Evolutionary conservation across 2,329 filamentous ascomycete species (phyloP).

Genomic region (Penicillium sp.): DNA sequence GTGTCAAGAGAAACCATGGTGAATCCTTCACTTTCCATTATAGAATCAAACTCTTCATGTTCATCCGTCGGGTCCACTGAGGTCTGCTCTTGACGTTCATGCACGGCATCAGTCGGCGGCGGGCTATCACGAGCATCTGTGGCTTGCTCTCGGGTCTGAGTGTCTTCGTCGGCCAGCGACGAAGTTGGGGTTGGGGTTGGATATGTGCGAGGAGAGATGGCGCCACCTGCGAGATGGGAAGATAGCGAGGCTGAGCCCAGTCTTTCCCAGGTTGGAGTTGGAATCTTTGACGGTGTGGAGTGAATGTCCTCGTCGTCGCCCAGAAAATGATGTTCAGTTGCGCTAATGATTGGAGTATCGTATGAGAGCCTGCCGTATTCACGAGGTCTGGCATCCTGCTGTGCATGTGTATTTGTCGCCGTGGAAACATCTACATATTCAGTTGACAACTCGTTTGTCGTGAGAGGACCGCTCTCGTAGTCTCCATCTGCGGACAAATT

Average conservation of each 20-base stretch:
- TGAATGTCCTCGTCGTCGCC: constrained; percentile 25
- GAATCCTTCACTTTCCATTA: constrained; percentile 53
- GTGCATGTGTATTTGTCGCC: constrained; percentile 1
- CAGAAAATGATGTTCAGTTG: constrained; percentile 24
- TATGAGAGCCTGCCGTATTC: constrained; percentile 22
- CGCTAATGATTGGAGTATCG: constrained; percentile 26
- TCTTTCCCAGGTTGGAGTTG: constrained; percentile 25
- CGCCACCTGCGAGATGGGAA: constrained; percentile 28
- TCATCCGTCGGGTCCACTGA: constrained; percentile 35
- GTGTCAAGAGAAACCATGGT: constrained; percentile 54
- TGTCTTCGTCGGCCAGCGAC: constrained; percentile 35
- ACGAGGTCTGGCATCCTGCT: constrained; percentile 12
- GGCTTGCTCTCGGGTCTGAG: constrained; percentile 14
- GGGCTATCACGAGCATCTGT: constrained; percentile 4
- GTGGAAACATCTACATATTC: constrained; percentile 20
- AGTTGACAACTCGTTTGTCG: constrained; percentile 19
- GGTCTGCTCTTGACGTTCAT: constrained; percentile 1
- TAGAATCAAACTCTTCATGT: constrained; percentile 47
- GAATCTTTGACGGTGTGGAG: constrained; percentile 32
- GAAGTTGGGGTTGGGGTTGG: constrained; percentile 37
- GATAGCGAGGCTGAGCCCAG: constrained; percentile 28
- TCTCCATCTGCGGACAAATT: constrained; percentile 12
- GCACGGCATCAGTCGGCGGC: constrained; percentile 8
- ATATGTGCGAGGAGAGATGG: constrained; percentile 33
- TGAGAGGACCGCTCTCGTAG: constrained; percentile 18